Conservation (phyloP, 1,284 basidiomycete genomes). For the Phlebopus sp. region DNA sequence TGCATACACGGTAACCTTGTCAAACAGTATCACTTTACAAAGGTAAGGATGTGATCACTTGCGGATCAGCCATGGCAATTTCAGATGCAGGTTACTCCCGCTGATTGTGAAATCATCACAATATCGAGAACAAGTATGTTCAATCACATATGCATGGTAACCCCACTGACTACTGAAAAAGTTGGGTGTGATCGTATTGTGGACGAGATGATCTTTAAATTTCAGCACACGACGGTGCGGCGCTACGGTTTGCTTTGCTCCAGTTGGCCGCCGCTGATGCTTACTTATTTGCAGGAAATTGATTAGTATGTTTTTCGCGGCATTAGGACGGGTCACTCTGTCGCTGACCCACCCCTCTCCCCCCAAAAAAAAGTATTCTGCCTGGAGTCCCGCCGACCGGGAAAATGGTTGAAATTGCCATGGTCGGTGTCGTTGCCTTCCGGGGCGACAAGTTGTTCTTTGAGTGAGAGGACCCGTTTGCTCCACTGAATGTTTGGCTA, state of each 20-base stretch:
- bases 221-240: constrained; percentile 41
- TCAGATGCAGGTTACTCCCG: constrained; percentile 38
- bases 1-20: neutral
- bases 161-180: constrained; percentile 13
- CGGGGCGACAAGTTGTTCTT: constrained; percentile 52
- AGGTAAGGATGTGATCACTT: constrained; percentile 19
- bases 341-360: too few relatives aligned
- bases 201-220: constrained; percentile 48
- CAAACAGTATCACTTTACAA: constrained; percentile 42
- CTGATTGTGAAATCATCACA: constrained; percentile 41
- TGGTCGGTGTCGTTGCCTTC: constrained; percentile 52
- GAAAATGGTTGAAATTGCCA: constrained; percentile 42
- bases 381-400: constrained; percentile 48
- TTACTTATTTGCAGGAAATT: constrained; percentile 36
- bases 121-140: constrained; percentile 42
- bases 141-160: neutral
- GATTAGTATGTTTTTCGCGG: constrained; percentile 38
- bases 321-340: neutral
- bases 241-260: neutral
- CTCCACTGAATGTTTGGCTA: neutral
- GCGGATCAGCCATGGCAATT: constrained; percentile 4
- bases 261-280: constrained; percentile 1
- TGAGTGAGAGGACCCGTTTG: constrained; percentile 35
- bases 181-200: constrained; percentile 47
- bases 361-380: constrained; percentile 38